These are phyloP conservation scores for Ophiocordyceps camponoti-floridani DNA, from an alignment of 2,329 filamentous ascomycete genomes.

Conservation along the genomic window DNA sequence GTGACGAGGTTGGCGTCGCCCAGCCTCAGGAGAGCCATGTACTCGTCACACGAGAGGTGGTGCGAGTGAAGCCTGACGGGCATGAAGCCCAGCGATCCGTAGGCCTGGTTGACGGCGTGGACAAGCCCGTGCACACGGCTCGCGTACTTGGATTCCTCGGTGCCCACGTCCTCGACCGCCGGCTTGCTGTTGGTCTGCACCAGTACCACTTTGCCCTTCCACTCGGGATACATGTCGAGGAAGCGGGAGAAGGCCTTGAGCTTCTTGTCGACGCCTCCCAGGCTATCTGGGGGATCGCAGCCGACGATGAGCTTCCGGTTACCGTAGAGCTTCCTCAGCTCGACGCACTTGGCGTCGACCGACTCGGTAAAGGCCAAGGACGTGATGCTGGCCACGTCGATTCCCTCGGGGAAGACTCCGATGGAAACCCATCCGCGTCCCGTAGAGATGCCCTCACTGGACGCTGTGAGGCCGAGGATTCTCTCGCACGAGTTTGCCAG, in stretches of 20 bases:
- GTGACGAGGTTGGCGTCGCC: neutral
- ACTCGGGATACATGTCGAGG: neutral
- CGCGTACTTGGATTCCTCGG: neutral
- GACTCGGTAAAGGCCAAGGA: neutral
- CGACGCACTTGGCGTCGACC: neutral
- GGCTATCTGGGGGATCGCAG: neutral
- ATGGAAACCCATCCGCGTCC: neutral
- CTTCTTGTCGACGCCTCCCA: neutral
- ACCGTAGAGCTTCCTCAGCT: neutral
- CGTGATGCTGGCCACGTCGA: neutral
- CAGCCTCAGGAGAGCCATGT: neutral
- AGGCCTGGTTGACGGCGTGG: neutral
- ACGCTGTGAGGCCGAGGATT: neutral
- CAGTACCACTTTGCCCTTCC: neutral
- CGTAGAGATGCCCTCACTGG: neutral
- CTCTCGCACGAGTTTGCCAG: neutral
- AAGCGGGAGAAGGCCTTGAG: neutral
- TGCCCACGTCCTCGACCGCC: neutral
- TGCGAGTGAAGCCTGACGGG: neutral
- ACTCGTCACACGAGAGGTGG: neutral
- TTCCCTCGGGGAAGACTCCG: neutral
- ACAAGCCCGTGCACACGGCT: neutral
- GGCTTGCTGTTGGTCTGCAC: neutral
- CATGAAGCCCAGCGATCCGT: neutral
- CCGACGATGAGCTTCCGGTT: neutral